phyloP scores from a whole-genome alignment of 371 early-diverging fungal genomes.

The Apophysomyces variabilis region DNA sequence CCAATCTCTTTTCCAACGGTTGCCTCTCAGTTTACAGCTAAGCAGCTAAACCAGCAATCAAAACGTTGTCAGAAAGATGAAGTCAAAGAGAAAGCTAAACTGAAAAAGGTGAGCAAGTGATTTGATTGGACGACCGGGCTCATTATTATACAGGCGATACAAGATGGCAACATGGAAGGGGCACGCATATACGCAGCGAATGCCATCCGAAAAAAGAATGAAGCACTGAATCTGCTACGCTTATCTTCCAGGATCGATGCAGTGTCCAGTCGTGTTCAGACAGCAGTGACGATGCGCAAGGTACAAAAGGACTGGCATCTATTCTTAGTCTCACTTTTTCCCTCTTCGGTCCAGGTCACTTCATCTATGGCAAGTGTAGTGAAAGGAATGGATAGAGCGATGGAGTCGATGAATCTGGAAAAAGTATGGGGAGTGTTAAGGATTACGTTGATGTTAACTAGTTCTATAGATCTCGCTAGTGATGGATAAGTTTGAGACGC shows the following conservation, averaged over 20 bases:
- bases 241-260: constrained; percentile 93
- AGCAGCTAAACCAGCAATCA: constrained; percentile 84
- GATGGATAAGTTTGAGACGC: constrained; percentile 94
- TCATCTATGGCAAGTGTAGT: constrained; percentile 85
- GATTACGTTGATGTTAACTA: not conserved
- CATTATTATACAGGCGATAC: constrained; percentile 74
- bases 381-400: constrained; percentile 90
- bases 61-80: constrained; percentile 90
- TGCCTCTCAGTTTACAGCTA: constrained; percentile 86
- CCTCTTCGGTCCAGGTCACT: constrained; percentile 53
- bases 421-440: constrained; percentile 52
- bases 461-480: constrained; percentile 77
- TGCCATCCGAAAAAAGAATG: constrained; percentile 98
- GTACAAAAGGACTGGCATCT: constrained; percentile 29
- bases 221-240: constrained; percentile 84
- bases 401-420: constrained; percentile 92
- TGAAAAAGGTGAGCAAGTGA: constrained; percentile 78
- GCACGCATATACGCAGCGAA: constrained; percentile 94
- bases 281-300: constrained; percentile 93
- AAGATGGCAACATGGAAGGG: constrained; percentile 92
- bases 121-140: not conserved
- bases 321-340: not conserved
- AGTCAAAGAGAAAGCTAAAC: constrained; percentile 73
- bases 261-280: constrained; percentile 91
- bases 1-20: not conserved